These are phyloP conservation scores for Collybiopsis confluens DNA, from an alignment of 768 basidiomycete genomes.

Conservation along the genomic window DNA sequence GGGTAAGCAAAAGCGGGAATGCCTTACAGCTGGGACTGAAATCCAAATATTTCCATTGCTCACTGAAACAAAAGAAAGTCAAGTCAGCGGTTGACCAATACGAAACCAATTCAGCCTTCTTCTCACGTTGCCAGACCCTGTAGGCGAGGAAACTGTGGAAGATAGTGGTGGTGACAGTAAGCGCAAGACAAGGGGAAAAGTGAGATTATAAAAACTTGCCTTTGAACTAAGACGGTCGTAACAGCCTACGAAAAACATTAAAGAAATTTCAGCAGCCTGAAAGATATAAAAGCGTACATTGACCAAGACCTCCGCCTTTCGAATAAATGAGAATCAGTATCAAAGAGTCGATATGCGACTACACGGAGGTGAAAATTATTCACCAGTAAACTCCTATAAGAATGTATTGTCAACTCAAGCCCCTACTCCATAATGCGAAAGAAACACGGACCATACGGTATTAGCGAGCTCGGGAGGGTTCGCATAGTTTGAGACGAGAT, in stretches of 20 bases:
- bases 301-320: slow-evolving; percentile 45
- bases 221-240: slow-evolving; percentile 46
- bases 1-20: neutral
- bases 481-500: slow-evolving; percentile 39
- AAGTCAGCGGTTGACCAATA: too few relatives aligned
- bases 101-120: too few relatives aligned
- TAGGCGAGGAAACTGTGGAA: neutral
- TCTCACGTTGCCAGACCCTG: slow-evolving; percentile 41
- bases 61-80: slow-evolving; percentile 23
- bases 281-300: slow-evolving; percentile 28
- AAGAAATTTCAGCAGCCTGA: too few relatives aligned
- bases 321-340: neutral
- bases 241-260: slow-evolving; percentile 36
- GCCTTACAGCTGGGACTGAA: slow-evolving; percentile 28
- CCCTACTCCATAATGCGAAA: neutral
- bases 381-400: slow-evolving; percentile 33
- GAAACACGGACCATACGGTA: slow-evolving; percentile 37
- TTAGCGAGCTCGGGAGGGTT: slow-evolving; percentile 20
- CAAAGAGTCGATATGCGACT: neutral
- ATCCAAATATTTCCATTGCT: slow-evolving; percentile 33
- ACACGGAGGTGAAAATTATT: slow-evolving; percentile 1
- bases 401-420: neutral
- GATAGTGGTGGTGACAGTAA: slow-evolving; percentile 37
- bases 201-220: slow-evolving; percentile 27
- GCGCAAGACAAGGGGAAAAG: neutral